Evolutionary conservation across 2,329 filamentous ascomycete species (phyloP).

Genomic region (Colletotrichum paranaense): DNA sequence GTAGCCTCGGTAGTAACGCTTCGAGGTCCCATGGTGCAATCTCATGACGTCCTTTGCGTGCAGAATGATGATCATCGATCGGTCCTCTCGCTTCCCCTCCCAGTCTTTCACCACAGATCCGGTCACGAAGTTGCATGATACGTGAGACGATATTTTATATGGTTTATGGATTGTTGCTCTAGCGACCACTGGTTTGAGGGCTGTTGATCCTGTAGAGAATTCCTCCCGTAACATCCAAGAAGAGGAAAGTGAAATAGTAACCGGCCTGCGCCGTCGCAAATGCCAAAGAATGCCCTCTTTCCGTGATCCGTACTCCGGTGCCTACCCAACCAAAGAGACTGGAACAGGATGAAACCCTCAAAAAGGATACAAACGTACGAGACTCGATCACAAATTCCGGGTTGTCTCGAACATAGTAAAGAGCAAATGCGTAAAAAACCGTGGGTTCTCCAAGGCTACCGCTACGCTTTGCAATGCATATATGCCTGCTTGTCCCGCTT

Average conservation of each 20-base stretch:
- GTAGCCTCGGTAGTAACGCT: neutral
- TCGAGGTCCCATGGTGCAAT: neutral
- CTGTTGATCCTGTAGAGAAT: neutral
- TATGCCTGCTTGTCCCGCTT: neutral
- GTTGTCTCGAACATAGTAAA: slow-evolving; percentile 4
- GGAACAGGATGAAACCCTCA: neutral
- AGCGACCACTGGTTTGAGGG: slow-evolving; percentile 16
- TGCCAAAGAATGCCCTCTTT: slow-evolving; percentile 27
- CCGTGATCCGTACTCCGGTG: slow-evolving; percentile 26
- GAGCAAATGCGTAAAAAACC: neutral
- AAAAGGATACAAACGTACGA: slow-evolving; percentile 6
- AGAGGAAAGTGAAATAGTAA: neutral
- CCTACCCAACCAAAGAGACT: slow-evolving; percentile 15
- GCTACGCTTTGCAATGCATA: slow-evolving; percentile 23
- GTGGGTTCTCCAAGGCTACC: slow-evolving; percentile 4
- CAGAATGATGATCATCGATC: neutral
- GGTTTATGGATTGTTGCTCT: slow-evolving; percentile 4
- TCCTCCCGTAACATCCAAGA: neutral
- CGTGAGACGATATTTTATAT: neutral
- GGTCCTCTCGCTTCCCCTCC: neutral
- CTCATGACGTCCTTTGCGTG: neutral
- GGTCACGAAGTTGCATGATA: neutral
- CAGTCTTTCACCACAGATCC: too few relatives aligned
- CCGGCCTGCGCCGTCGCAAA: slow-evolving; percentile 33
- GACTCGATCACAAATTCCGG: neutral